Base-by-base conservation (phyloP, 305 asterid genomes). In the Fraxinus floribunda region DNA sequence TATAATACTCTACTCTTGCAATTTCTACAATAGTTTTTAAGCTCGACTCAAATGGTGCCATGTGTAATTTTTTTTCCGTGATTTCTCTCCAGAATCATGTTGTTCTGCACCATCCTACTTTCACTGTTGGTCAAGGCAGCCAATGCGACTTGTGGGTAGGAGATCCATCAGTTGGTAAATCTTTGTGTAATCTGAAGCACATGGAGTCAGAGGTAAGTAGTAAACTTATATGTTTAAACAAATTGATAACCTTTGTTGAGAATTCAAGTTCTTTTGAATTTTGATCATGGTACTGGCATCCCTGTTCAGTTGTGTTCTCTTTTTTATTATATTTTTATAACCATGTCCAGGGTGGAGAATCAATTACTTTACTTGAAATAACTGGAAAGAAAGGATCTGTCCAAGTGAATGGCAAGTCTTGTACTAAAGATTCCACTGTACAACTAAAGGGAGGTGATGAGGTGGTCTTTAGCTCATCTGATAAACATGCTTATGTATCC, bases 401-500 rank as follows among this genome's bases (percentile, higher is more conserved):
- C 82, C 93, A 88, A 83, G 98, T 95, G 81, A 95, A 95, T 89
- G 94, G 97, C 80, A 95, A 89, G 88, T 70, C 79, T 85, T 91
- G 85, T 88, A 86, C 91, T 57, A 90, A 94, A 86, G 94, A 91
- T 81, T 87, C 97, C 75, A 90, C 94, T 13, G 87, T 93, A 84
- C 91, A 90, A 81, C 88, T 95, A 68, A 91, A 88, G 78, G 94
- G 90, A 80, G 98, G 98, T 7, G 98, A 95, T 84, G 98, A 94
- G 86, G 93, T 95, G 90, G 91, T 92, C 71, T 95, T 95, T 86
- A 88, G 93, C 91, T 85, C 88, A 24, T 85, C 91, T 30, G 94
- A 92, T 38, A 88, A 87, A 85, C 93, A 92, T 85, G 94, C 94
- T 77, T 95, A 95, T 85, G 98, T 95, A 95, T 95, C 98, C 98